These are phyloP conservation scores for Aspergillus sclerotiicarbonarius DNA, from an alignment of 495 filamentous ascomycete genomes.

Conservation along the genomic window DNA sequence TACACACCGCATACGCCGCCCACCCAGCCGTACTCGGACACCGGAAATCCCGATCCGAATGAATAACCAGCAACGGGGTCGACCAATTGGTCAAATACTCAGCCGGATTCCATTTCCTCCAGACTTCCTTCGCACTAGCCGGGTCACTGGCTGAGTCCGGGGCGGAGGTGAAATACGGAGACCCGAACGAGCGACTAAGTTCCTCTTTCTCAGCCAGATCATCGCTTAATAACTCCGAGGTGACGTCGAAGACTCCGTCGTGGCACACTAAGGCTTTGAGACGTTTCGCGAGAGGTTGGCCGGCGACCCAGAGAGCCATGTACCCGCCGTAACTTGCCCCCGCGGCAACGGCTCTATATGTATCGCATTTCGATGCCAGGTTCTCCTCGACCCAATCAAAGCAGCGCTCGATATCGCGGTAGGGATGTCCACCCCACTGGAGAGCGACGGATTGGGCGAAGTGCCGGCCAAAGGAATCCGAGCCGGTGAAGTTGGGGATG, in stretches of 20 bases:
- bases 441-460: not conserved
- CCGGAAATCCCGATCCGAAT: not conserved
- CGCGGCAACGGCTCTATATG: not conserved
- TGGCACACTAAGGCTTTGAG: not conserved
- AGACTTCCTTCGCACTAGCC: not conserved
- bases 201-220: not conserved
- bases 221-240: not conserved
- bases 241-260: conserved; percentile 1
- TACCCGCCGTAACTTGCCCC: conserved; percentile 2
- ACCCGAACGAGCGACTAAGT: conserved; percentile 1
- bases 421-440: conserved; percentile 2
- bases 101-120: not conserved
- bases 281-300: not conserved
- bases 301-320: not conserved
- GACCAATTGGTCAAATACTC: conserved; percentile 5
- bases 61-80: not conserved
- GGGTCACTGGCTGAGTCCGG: not conserved
- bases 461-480: not conserved
- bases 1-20: conserved; percentile 1
- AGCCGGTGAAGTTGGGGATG: conserved; percentile 4
- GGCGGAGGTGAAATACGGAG: not conserved
- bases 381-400: not conserved
- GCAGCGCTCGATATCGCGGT: not conserved
- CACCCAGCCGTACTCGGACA: not conserved
- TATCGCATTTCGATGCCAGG: not conserved